These are phyloP conservation scores for Apiotrichum akiyoshidainum DNA, from an alignment of 1,284 basidiomycete genomes.

Conservation along the genomic window DNA sequence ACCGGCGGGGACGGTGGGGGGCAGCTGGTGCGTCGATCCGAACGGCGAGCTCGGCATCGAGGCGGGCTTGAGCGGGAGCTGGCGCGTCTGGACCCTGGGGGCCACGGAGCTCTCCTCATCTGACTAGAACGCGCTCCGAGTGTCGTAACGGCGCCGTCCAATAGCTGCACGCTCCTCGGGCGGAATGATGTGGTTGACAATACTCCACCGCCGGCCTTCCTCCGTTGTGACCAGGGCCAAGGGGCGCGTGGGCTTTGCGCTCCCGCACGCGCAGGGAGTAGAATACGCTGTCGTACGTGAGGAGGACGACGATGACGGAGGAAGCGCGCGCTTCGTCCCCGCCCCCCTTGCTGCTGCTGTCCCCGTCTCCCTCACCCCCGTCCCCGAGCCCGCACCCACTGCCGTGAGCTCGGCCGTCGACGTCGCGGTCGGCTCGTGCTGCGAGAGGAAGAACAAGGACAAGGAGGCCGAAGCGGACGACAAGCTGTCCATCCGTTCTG, in stretches of 20 bases:
- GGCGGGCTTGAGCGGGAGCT: neutral
- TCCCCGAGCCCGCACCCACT: neutral
- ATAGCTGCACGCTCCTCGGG: slow-evolving; percentile 19
- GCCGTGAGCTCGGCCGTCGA: neutral
- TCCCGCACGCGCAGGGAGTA: slow-evolving; percentile 11
- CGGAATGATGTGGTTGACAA: slow-evolving; percentile 18
- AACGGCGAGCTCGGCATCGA: neutral
- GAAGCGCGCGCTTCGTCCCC: neutral
- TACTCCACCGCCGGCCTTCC: neutral
- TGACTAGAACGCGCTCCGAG: neutral
- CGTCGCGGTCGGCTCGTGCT: neutral
- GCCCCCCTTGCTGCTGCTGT: neutral
- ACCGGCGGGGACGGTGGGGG: neutral
- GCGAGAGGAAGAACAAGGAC: slow-evolving; percentile 1
- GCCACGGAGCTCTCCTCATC: neutral
- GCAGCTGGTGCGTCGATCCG: neutral
- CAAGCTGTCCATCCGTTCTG: neutral
- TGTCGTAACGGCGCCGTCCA: neutral
- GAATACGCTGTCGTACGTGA: neutral
- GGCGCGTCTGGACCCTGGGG: neutral
- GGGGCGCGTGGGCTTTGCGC: slow-evolving; percentile 14
- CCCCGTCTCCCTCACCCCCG: too few species aligned
- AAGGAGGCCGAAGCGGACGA: neutral
- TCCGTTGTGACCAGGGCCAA: too few species aligned
- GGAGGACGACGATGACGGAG: neutral